Percentiles rank a stretch among this genome's conserved stretches.
Conservation (phyloP, 768 basidiomycete genomes). For the Mycena leptocephala region DNA sequence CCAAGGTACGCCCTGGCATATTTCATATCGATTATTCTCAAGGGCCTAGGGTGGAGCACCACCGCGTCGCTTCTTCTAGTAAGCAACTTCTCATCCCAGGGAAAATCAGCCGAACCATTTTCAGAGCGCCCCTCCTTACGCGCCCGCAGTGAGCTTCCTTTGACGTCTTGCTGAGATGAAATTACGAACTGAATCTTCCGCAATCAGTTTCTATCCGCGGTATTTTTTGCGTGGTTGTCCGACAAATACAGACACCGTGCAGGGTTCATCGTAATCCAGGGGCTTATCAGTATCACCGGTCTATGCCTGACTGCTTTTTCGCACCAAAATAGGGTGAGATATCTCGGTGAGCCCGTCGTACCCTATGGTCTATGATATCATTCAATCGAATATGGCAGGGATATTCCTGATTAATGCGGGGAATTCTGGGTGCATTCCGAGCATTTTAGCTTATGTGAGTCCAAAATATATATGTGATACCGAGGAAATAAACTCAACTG, state of each 20-base stretch:
- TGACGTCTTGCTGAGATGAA: not conserved
- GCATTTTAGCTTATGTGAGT: constrained; percentile 61
- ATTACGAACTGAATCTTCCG: not conserved
- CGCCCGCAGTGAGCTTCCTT: constrained; percentile 54
- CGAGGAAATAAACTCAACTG: not conserved
- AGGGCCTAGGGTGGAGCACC: constrained; percentile 60
- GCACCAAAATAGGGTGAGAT: constrained; percentile 54
- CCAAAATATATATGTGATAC: not conserved
- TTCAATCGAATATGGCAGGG: constrained; percentile 43
- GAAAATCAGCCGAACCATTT: not conserved
- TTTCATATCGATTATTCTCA: constrained; percentile 65
- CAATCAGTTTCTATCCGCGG: constrained; percentile 44
- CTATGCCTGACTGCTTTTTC: constrained; percentile 57
- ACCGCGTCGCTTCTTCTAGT: constrained; percentile 60
- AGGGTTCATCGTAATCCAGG: constrained; percentile 58
- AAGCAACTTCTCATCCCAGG: constrained; percentile 30
- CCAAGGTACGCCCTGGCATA: constrained; percentile 58
- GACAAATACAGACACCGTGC: constrained; percentile 61
- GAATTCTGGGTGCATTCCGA: constrained; percentile 60
- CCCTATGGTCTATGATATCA: not conserved
- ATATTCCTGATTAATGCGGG: constrained; percentile 62
- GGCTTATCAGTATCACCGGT: constrained; percentile 57
- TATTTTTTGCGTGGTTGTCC: constrained; percentile 64
- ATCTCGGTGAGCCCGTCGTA: constrained; percentile 54
- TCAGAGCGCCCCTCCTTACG: constrained; percentile 65